Percentiles rank a stretch among this genome's conserved stretches.
phyloP scores from a whole-genome alignment of 2,329 filamentous ascomycete species.

The Botrytis sinoallii region DNA sequence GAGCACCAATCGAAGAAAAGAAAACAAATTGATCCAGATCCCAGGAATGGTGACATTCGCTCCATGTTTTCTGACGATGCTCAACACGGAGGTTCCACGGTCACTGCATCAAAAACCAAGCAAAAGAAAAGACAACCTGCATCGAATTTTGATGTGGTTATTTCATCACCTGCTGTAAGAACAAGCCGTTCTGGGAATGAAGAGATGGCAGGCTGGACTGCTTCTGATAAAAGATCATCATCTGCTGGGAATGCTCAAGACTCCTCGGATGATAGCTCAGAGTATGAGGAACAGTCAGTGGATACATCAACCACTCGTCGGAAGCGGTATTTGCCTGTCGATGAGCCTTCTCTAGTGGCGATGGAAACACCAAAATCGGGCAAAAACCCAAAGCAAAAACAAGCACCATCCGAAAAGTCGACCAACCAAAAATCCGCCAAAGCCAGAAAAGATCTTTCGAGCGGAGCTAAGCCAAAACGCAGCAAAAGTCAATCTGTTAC shows the following conservation, averaged over 20 bases:
- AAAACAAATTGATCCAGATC: constrained; percentile 19
- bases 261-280: neutral
- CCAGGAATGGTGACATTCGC: constrained; percentile 16
- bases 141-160: neutral
- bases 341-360: neutral
- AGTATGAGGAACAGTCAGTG: neutral
- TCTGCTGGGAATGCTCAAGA: neutral
- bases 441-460: neutral
- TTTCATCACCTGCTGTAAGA: constrained; percentile 1
- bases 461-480: neutral
- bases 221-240: neutral
- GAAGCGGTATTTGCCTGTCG: constrained; percentile 20
- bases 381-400: neutral
- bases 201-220: constrained; percentile 6
- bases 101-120: neutral
- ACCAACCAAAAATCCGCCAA: neutral
- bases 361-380: neutral
- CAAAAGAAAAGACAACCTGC: neutral
- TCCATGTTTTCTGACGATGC: constrained; percentile 5
- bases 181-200: constrained; percentile 5
- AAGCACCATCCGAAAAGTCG: neutral
- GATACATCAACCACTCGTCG: constrained; percentile 1
- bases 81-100: neutral
- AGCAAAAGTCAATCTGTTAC: constrained; percentile 4
- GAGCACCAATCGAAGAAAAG: constrained; percentile 20